A percentile compares a stretch with the other conserved stretches of the same genome.
Conservation (phyloP, 495 filamentous ascomycete species). For the Xylaria venustula region DNA sequence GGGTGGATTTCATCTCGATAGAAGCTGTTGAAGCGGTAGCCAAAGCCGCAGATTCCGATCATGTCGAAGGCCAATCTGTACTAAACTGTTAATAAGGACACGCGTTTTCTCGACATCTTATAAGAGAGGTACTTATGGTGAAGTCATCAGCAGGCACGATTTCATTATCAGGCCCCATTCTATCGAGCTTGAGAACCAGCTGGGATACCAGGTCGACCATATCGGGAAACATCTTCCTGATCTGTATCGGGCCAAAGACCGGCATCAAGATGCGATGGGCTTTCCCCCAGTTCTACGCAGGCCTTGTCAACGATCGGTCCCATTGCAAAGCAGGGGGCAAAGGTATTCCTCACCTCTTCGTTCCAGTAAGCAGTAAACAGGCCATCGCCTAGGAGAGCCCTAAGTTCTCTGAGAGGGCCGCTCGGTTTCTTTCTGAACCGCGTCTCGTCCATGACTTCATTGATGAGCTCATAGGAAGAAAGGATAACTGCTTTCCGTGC, state of each 20-base stretch:
- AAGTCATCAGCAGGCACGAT: slow-evolving; percentile 59
- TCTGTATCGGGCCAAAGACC: slow-evolving; percentile 62
- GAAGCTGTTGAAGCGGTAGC: slow-evolving; percentile 63
- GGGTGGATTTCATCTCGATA: slow-evolving; percentile 58
- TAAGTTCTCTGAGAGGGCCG: slow-evolving; percentile 42
- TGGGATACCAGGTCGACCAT: slow-evolving; percentile 64
- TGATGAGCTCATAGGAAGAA: slow-evolving; percentile 44
- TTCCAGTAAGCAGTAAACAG: slow-evolving; percentile 57
- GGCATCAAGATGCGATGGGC: slow-evolving; percentile 61
- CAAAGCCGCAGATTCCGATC: slow-evolving; percentile 63
- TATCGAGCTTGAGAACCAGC: slow-evolving; percentile 61
- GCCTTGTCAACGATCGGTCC: not conserved
- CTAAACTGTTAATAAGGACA: slow-evolving; percentile 16
- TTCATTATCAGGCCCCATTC: slow-evolving; percentile 46
- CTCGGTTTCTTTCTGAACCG: slow-evolving; percentile 51
- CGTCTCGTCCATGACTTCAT: slow-evolving; percentile 58
- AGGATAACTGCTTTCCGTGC: slow-evolving; percentile 18
- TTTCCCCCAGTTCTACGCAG: slow-evolving; percentile 45
- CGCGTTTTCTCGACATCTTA: slow-evolving; percentile 31
- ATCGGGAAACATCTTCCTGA: slow-evolving; percentile 59
- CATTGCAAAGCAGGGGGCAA: slow-evolving; percentile 30
- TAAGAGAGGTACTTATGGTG: slow-evolving; percentile 51
- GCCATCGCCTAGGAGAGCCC: slow-evolving; percentile 52
- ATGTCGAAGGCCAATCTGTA: slow-evolving; percentile 58
- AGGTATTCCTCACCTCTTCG: slow-evolving; percentile 34